A percentile compares a stretch with the other conserved stretches of the same genome.
phyloP scores from a whole-genome alignment of 805 yeast genomes.

The Myxozyma geophila region DNA sequence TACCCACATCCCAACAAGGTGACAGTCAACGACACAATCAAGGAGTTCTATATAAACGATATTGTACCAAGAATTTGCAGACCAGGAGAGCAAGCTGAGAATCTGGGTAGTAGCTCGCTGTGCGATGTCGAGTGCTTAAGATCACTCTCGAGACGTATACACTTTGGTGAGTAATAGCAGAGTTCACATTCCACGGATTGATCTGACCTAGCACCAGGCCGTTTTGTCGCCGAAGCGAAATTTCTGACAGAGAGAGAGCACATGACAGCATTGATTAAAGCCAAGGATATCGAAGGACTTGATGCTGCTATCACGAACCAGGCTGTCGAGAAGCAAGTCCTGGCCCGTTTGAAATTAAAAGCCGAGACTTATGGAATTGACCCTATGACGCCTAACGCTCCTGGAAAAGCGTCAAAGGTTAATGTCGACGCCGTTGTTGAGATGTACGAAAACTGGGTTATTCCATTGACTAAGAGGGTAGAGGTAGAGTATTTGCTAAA shows the following conservation, averaged over 20 bases:
- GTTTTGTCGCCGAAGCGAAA: slow-evolving; percentile 94
- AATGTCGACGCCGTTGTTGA: slow-evolving; percentile 80
- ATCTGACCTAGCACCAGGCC: slow-evolving; percentile 14
- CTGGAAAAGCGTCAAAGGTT: slow-evolving; percentile 55
- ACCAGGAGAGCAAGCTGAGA: slow-evolving; percentile 70
- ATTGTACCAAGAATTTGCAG: slow-evolving; percentile 61
- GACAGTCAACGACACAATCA: slow-evolving; percentile 74
- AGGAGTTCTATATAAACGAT: slow-evolving; percentile 66
- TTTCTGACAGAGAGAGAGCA: slow-evolving; percentile 67
- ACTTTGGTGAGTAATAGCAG: slow-evolving; percentile 69
- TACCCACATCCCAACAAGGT: slow-evolving; percentile 76
- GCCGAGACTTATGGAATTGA: slow-evolving; percentile 75
- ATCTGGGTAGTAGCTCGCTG: slow-evolving; percentile 82
- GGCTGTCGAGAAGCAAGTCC: slow-evolving; percentile 82
- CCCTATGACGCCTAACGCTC: slow-evolving; percentile 57
- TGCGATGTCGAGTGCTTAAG: slow-evolving; percentile 88
- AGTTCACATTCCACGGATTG: not conserved
- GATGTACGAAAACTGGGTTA: slow-evolving; percentile 84
- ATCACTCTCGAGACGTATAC: slow-evolving; percentile 87
- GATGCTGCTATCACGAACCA: slow-evolving; percentile 81
- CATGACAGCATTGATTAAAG: slow-evolving; percentile 67
- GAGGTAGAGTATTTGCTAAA: slow-evolving; percentile 89
- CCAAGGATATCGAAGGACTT: slow-evolving; percentile 70
- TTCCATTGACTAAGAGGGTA: slow-evolving; percentile 92
- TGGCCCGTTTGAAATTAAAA: slow-evolving; percentile 76